A percentile compares a stretch with the other conserved stretches of the same genome.
These are phyloP conservation scores for Phaeosphaeria sp. DNA, from an alignment of 2,329 filamentous ascomycete genomes.

Conservation along the genomic window DNA sequence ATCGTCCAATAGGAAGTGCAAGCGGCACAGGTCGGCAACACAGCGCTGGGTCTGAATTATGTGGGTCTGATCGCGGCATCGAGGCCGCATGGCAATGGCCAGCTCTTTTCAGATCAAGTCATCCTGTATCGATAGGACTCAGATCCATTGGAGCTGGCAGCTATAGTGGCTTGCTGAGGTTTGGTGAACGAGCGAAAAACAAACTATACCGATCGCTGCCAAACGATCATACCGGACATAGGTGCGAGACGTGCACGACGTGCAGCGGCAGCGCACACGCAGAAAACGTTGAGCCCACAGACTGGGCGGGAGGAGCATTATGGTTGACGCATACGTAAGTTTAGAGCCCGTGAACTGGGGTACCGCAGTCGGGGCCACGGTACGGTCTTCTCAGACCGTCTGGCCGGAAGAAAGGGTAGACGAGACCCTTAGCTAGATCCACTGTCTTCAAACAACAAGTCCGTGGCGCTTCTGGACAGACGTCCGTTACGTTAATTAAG, in stretches of 20 bases:
- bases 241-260: constrained; percentile 11
- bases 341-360: constrained; percentile 9
- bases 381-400: constrained; percentile 7
- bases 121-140: constrained; percentile 9
- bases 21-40: neutral
- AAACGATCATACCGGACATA: neutral
- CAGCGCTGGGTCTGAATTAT: neutral
- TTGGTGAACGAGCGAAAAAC: constrained; percentile 4
- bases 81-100: constrained; percentile 9
- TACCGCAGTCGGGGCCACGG: constrained; percentile 9
- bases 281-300: constrained; percentile 6
- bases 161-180: constrained; percentile 14
- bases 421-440: constrained; percentile 6
- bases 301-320: constrained; percentile 19
- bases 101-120: constrained; percentile 6
- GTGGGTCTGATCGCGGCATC: constrained; percentile 3
- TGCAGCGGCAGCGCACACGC: constrained; percentile 3
- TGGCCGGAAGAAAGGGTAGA: neutral
- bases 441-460: constrained; percentile 8
- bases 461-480: constrained; percentile 12
- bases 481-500: constrained; percentile 17
- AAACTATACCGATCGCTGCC: constrained; percentile 6
- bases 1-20: neutral
- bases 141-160: constrained; percentile 4
- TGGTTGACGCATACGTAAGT: constrained; percentile 13